phyloP scores from a whole-genome alignment of 2,329 filamentous ascomycete species.

The Alternaria angustiovoidea region DNA sequence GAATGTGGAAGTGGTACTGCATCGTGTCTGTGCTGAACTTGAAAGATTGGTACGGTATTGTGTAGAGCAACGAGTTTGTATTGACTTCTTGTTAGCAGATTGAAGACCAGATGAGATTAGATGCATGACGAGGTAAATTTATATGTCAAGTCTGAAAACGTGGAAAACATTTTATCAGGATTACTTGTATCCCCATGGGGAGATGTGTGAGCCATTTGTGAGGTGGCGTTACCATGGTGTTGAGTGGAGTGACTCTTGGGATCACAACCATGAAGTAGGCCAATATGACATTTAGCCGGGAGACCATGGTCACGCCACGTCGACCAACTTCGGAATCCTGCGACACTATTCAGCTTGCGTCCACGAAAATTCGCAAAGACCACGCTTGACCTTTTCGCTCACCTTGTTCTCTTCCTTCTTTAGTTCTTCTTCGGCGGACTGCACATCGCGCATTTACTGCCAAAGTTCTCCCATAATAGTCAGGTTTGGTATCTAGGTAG shows the following conservation, averaged over 20 bases:
- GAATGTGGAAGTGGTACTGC: neutral
- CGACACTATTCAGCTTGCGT: neutral
- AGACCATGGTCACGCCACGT: neutral
- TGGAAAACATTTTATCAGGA: neutral
- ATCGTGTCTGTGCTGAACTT: neutral
- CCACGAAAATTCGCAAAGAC: neutral
- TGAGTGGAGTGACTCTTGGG: slow-evolving; percentile 3
- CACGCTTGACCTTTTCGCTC: neutral
- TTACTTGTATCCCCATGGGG: neutral
- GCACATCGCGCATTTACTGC: neutral
- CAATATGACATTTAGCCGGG: neutral
- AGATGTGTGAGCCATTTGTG: neutral
- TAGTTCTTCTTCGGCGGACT: neutral
- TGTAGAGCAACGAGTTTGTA: neutral
- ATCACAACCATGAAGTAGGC: neutral
- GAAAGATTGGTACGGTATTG: neutral
- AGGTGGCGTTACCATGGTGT: neutral
- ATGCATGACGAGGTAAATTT: neutral
- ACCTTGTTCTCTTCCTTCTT: neutral
- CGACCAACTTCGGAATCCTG: neutral
- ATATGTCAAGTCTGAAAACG: neutral
- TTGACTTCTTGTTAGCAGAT: neutral
- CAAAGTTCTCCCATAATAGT: neutral
- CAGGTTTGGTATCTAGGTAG: neutral
- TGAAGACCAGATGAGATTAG: neutral